Conservation (phyloP, 371 early-diverging fungal genomes). For the Rhizopus arrhizus region DNA sequence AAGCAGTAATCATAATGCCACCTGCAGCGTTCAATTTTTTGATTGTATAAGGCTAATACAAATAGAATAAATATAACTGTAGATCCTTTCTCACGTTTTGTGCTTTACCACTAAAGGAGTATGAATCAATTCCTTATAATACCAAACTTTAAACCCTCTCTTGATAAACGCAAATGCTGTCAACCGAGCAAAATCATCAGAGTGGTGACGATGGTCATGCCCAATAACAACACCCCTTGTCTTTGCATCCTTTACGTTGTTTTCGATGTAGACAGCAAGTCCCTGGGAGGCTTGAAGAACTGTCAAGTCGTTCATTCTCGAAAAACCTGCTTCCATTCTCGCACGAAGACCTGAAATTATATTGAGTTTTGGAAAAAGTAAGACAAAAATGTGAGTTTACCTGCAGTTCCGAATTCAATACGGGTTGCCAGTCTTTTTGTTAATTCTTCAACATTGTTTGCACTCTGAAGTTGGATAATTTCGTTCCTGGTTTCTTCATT, state of each 20-base stretch:
- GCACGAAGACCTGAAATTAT: constrained; percentile 78
- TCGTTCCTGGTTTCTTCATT: constrained; percentile 71
- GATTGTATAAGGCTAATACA: constrained; percentile 76
- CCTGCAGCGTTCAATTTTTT: constrained; percentile 74
- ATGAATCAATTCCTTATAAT: constrained; percentile 73
- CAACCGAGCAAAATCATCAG: constrained; percentile 79
- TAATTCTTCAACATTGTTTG: constrained; percentile 60
- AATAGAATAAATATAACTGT: not conserved
- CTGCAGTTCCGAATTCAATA: constrained; percentile 92
- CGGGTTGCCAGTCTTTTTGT: constrained; percentile 69
- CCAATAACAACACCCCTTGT: constrained; percentile 89
- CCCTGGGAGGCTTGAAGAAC: constrained; percentile 90
- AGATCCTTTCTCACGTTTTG: not conserved
- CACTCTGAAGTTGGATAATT: constrained; percentile 57
- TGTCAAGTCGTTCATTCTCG: constrained; percentile 92
- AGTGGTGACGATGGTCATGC: constrained; percentile 93
- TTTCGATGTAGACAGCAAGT: constrained; percentile 61
- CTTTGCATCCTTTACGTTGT: constrained; percentile 56
- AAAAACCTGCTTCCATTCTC: constrained; percentile 94
- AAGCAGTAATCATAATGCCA: constrained; percentile 98
- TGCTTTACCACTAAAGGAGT: constrained; percentile 82
- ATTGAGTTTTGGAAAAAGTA: constrained; percentile 2
- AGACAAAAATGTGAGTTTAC: constrained; percentile 29
- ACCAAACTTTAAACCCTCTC: constrained; percentile 84
- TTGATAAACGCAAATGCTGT: constrained; percentile 85